phyloP scores from a whole-genome alignment of 225 moss, liverwort and hornwort genomes.

The Polytrichum formosum region DNA sequence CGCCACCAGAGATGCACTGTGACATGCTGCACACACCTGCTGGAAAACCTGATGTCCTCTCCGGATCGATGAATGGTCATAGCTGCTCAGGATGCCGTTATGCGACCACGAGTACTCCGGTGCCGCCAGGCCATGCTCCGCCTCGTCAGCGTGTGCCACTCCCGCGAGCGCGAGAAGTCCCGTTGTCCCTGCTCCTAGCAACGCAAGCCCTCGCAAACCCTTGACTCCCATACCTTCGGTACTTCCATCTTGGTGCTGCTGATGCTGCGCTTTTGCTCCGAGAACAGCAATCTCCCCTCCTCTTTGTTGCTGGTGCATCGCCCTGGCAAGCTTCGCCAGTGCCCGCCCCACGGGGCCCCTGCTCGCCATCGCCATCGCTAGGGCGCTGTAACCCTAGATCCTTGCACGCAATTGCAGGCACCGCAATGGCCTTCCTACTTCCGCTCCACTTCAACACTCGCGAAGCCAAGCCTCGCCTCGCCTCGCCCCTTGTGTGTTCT shows the following conservation, averaged over 20 bases:
- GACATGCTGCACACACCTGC: constrained; percentile 93
- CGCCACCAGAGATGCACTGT: constrained; percentile 79
- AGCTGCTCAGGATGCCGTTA: constrained; percentile 46
- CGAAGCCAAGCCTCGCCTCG: too few species aligned
- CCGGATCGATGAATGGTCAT: constrained; percentile 68
- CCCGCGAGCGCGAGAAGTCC: constrained; percentile 50
- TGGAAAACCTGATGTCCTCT: constrained; percentile 97
- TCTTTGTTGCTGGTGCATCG: neutral
- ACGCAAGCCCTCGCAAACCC: constrained; percentile 44
- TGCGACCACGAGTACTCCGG: constrained; percentile 55
- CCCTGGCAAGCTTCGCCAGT: constrained; percentile 41
- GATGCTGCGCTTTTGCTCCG: too few species aligned
- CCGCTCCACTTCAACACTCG: too few species aligned
- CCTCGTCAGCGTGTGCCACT: constrained; percentile 54
- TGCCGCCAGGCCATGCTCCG: constrained; percentile 48
- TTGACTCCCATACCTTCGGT: constrained; percentile 28
- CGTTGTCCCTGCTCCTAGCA: constrained; percentile 44
- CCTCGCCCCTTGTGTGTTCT: too few species aligned
- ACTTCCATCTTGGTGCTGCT: constrained; percentile 8
- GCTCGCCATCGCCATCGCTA: constrained; percentile 34
- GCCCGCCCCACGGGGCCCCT: constrained; percentile 25
- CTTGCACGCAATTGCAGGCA: too few species aligned
- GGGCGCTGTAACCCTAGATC: neutral
- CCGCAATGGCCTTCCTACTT: too few species aligned
- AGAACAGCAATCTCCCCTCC: neutral